Conservation (phyloP, 192 early-diverging fungal genomes). For the Neocallimastix lanati region DNA sequence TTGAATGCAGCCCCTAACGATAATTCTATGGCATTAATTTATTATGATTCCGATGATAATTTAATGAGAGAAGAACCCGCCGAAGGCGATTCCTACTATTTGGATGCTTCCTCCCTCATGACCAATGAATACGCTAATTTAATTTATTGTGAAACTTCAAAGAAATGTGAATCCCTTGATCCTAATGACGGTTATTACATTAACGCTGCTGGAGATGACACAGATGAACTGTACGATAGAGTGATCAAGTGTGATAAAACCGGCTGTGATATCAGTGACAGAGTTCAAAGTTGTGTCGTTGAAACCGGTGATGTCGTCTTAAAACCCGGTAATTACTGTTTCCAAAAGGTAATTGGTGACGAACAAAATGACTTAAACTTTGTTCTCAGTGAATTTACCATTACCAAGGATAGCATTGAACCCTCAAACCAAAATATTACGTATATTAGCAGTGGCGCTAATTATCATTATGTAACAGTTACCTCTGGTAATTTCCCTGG, state of each 20-base stretch:
- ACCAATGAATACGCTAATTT: background rate
- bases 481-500: background rate
- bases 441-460: background rate
- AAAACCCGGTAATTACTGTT: background rate
- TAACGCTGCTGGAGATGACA: background rate
- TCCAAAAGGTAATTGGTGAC: background rate
- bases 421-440: background rate
- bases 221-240: accelerated
- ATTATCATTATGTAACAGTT: background rate
- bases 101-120: background rate
- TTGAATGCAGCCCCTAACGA: background rate
- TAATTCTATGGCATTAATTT: background rate
- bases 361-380: background rate
- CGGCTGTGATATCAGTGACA: background rate
- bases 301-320: background rate
- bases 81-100: background rate
- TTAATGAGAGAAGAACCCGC: background rate
- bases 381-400: background rate
- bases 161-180: background rate
- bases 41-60: background rate
- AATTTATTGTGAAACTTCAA: background rate
- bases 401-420: background rate
- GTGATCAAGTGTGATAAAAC: background rate
- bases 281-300: background rate
- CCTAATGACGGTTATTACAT: background rate